Percentiles rank a stretch among this genome's conserved stretches.
Evolutionary conservation across 2,329 filamentous ascomycete species (phyloP).

Genomic region (Eurotiales sp.): DNA sequence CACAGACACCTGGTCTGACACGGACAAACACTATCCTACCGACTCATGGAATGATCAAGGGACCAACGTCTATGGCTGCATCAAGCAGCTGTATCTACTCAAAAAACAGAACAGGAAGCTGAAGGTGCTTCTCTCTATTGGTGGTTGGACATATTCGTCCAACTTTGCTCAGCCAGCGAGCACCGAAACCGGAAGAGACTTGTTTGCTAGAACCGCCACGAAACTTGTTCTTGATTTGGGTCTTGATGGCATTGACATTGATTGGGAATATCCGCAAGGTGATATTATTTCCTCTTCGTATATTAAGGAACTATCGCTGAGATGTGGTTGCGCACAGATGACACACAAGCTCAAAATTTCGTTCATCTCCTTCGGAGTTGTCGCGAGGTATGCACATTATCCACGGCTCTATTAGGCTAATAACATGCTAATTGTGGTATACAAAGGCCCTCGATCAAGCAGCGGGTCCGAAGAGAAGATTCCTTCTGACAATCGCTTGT

Average conservation of each 20-base stretch:
- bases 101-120: slow-evolving; percentile 73
- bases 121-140: slow-evolving; percentile 77
- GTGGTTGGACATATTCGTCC: slow-evolving; percentile 73
- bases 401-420: slow-evolving; percentile 12
- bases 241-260: slow-evolving; percentile 49
- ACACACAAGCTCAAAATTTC: slow-evolving; percentile 40
- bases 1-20: slow-evolving; percentile 66
- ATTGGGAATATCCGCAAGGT: slow-evolving; percentile 11
- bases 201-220: slow-evolving; percentile 69
- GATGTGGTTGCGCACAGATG: slow-evolving; percentile 25
- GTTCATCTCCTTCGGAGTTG: slow-evolving; percentile 42
- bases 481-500: slow-evolving; percentile 49
- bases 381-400: slow-evolving; percentile 30
- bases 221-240: slow-evolving; percentile 74
- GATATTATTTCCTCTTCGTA: too few species aligned
- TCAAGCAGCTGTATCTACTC: slow-evolving; percentile 71
- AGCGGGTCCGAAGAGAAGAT: slow-evolving; percentile 39
- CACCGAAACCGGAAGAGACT: slow-evolving; percentile 57
- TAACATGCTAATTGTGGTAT: neutral
- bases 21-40: slow-evolving; percentile 63
- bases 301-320: slow-evolving; percentile 11
- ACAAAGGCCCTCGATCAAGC: slow-evolving; percentile 33
- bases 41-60: slow-evolving; percentile 68
- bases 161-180: slow-evolving; percentile 72
- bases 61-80: slow-evolving; percentile 69